phyloP scores from a whole-genome alignment of 108 stramenopile genomes.

The Skeletonema grethae region DNA sequence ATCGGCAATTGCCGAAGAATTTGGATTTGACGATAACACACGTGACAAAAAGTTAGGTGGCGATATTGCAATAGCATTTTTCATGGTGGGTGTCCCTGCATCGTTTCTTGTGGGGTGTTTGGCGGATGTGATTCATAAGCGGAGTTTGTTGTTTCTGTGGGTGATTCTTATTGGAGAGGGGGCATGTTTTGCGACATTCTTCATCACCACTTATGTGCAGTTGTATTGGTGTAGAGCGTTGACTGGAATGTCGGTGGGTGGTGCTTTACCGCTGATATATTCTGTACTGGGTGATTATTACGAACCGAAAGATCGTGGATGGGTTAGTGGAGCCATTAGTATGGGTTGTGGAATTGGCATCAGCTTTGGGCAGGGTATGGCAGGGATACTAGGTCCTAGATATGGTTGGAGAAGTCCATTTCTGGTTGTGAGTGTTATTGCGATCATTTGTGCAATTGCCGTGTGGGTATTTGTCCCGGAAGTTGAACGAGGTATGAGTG shows the following conservation, averaged over 20 bases:
- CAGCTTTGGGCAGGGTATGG: conserved; percentile 70
- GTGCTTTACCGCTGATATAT: conserved; percentile 84
- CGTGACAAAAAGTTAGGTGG: conserved; percentile 86
- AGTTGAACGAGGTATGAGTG: conserved; percentile 74
- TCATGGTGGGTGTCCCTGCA: conserved; percentile 77
- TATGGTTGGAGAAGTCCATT: conserved; percentile 87
- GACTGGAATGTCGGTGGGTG: conserved; percentile 83
- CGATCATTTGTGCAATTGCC: conserved; percentile 63
- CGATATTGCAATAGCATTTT: conserved; percentile 83
- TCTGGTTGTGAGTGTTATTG: conserved; percentile 70
- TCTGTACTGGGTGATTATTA: conserved; percentile 84
- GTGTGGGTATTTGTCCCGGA: conserved; percentile 68
- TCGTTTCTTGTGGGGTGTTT: conserved; percentile 68
- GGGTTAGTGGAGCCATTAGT: conserved; percentile 68
- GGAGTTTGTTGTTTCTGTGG: conserved; percentile 59
- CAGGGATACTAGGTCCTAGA: conserved; percentile 78
- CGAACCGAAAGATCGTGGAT: conserved; percentile 61
- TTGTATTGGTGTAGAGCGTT: conserved; percentile 78
- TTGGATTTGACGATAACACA: conserved; percentile 69
- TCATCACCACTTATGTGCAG: conserved; percentile 59
- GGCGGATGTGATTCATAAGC: conserved; percentile 31
- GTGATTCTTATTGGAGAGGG: conserved; percentile 81
- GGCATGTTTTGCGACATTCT: conserved; percentile 78
- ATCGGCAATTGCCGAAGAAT: conserved; percentile 74
- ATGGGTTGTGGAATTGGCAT: conserved; percentile 78